Evolutionary conservation across 768 basidiomycete species (phyloP).

Genomic region (Leccinum imitatum): DNA sequence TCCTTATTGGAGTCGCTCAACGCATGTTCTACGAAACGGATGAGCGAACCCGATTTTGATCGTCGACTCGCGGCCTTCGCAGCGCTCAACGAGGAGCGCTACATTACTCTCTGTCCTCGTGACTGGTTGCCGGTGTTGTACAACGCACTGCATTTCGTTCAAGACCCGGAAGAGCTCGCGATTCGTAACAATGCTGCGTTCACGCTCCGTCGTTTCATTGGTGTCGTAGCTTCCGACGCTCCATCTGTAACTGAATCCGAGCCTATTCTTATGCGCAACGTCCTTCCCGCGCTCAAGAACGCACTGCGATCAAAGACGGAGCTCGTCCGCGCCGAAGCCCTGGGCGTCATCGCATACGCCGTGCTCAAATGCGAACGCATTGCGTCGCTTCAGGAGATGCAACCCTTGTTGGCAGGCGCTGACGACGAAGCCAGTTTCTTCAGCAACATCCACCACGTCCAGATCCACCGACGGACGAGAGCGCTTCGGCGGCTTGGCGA

Average conservation of each 20-base stretch:
- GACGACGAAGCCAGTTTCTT: slow-evolving; percentile 97
- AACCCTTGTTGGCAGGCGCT: slow-evolving; percentile 73
- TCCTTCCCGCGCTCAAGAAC: slow-evolving; percentile 80
- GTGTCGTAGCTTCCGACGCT: slow-evolving; percentile 41
- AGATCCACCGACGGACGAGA: slow-evolving; percentile 83
- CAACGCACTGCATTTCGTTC: slow-evolving; percentile 82
- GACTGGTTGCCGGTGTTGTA: slow-evolving; percentile 85
- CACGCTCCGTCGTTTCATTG: slow-evolving; percentile 76
- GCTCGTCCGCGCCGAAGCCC: slow-evolving; percentile 80
- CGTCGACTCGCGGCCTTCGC: slow-evolving; percentile 76
- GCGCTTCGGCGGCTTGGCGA: slow-evolving; percentile 86
- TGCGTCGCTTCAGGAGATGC: slow-evolving; percentile 72
- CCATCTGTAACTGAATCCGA: slow-evolving; percentile 44
- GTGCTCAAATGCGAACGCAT: slow-evolving; percentile 64
- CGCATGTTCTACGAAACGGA: slow-evolving; percentile 75
- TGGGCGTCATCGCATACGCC: slow-evolving; percentile 75
- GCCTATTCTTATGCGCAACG: slow-evolving; percentile 55
- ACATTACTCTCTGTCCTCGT: slow-evolving; percentile 46
- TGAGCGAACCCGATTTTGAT: slow-evolving; percentile 94
- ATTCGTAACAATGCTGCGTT: slow-evolving; percentile 80
- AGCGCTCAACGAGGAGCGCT: slow-evolving; percentile 64
- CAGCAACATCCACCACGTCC: slow-evolving; percentile 92
- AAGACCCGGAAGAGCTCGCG: slow-evolving; percentile 86
- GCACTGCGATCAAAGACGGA: slow-evolving; percentile 79
- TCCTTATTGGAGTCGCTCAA: slow-evolving; percentile 70